phyloP scores from a whole-genome alignment of 2,329 filamentous ascomycete genomes.

The Trichoderma harzianum region DNA sequence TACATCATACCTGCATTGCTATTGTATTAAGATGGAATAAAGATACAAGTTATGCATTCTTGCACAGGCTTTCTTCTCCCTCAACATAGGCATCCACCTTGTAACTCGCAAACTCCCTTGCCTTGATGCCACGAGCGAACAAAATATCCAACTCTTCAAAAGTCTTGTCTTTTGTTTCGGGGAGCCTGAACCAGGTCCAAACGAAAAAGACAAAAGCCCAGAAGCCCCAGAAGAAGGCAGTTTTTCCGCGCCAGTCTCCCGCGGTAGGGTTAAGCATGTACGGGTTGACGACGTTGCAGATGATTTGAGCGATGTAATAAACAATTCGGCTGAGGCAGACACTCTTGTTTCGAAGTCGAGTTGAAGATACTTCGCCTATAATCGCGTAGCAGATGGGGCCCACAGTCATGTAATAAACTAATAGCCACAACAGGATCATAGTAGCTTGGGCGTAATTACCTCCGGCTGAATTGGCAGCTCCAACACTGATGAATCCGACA shows the following conservation, averaged over 20 bases:
- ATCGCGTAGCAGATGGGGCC: slow-evolving; percentile 42
- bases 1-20: background rate
- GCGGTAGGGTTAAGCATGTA: slow-evolving; percentile 30
- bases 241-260: slow-evolving; percentile 29
- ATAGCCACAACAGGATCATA: slow-evolving; percentile 40
- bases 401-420: slow-evolving; percentile 38
- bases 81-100: slow-evolving; percentile 31
- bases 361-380: slow-evolving; percentile 37
- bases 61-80: background rate
- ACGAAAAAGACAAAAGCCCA: slow-evolving; percentile 44
- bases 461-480: slow-evolving; percentile 18
- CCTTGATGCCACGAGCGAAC: slow-evolving; percentile 42
- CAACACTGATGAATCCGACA: slow-evolving; percentile 32
- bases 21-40: background rate
- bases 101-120: slow-evolving; percentile 37
- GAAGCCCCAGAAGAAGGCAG: background rate
- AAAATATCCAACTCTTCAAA: slow-evolving; percentile 54
- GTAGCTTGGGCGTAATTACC: slow-evolving; percentile 32
- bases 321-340: slow-evolving; percentile 35
- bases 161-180: slow-evolving; percentile 48
- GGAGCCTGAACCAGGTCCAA: slow-evolving; percentile 50
- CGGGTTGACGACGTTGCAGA: slow-evolving; percentile 27
- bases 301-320: slow-evolving; percentile 25
- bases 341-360: slow-evolving; percentile 37
- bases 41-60: background rate